Percentiles rank a stretch among this genome's conserved stretches.
phyloP scores from a whole-genome alignment of 2,329 filamentous ascomycete species.

The Davidsoniella virescens region DNA sequence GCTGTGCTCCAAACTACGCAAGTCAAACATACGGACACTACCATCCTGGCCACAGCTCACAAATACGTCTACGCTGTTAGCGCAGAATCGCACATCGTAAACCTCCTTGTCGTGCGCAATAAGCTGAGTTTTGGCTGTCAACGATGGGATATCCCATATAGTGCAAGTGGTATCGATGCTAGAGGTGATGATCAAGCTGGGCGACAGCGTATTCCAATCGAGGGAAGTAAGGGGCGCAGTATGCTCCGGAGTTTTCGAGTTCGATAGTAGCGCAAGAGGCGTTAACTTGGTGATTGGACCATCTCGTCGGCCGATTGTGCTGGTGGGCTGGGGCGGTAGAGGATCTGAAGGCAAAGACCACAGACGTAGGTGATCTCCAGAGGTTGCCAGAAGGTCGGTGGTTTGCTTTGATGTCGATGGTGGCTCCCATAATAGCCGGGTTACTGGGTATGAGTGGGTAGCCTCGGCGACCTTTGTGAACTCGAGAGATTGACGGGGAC shows the following conservation, averaged over 20 bases:
- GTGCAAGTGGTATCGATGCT: constrained; percentile 99
- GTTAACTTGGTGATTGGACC: constrained; percentile 62
- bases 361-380: constrained; percentile 79
- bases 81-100: constrained; percentile 95
- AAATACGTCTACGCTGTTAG: constrained; percentile 95
- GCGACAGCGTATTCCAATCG: constrained; percentile 95
- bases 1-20: constrained; percentile 89
- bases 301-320: constrained; percentile 45
- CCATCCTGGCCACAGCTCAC: constrained; percentile 95
- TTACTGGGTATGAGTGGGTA: constrained; percentile 94
- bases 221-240: constrained; percentile 90
- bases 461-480: constrained; percentile 91
- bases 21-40: constrained; percentile 96
- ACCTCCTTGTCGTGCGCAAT: constrained; percentile 99
- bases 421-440: constrained; percentile 86
- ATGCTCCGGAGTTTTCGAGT: constrained; percentile 96
- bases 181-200: constrained; percentile 93
- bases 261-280: constrained; percentile 80
- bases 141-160: constrained; percentile 96
- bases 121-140: constrained; percentile 94
- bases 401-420: constrained; percentile 89
- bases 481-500: constrained; percentile 62
- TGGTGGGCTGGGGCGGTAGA: constrained; percentile 41
- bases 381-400: constrained; percentile 86
- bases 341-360: constrained; percentile 74